phyloP scores from a whole-genome alignment of 164 flowering plant species.

The Houttuynia cordata region DNA sequence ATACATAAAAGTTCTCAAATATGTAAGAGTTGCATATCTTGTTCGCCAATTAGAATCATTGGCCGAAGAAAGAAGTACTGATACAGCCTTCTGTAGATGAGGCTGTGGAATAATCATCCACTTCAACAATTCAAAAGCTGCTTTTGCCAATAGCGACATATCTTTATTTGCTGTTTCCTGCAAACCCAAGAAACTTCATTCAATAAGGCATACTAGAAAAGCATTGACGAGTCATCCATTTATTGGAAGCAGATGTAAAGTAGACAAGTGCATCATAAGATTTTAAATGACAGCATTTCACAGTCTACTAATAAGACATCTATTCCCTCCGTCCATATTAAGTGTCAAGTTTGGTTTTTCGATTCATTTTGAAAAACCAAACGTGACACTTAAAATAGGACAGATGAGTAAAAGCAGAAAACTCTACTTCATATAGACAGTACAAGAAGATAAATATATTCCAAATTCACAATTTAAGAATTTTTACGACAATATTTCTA shows the following conservation, averaged over 20 bases:
- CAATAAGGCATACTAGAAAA: background rate
- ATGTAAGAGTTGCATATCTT: slow-evolving; percentile 88
- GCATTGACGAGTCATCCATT: background rate
- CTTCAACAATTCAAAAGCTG: slow-evolving; percentile 83
- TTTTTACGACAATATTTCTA: too few relatives aligned
- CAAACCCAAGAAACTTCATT: slow-evolving; percentile 9
- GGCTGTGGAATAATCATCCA: slow-evolving; percentile 72
- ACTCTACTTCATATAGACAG: too few relatives aligned
- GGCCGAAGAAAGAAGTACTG: slow-evolving; percentile 56
- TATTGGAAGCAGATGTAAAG: background rate
- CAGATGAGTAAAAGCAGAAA: too few relatives aligned
- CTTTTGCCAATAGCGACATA: slow-evolving; percentile 82
- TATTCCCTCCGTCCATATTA: too few relatives aligned
- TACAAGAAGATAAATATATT: too few relatives aligned
- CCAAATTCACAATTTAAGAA: too few relatives aligned
- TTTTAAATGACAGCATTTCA: background rate
- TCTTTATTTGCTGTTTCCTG: slow-evolving; percentile 96
- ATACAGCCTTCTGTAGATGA: slow-evolving; percentile 61
- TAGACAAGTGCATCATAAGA: background rate
- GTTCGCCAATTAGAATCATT: slow-evolving; percentile 86
- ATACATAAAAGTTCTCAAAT: slow-evolving; percentile 72
- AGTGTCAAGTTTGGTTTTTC: too few relatives aligned
- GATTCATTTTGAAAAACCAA: too few relatives aligned
- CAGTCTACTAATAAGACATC: too few relatives aligned
- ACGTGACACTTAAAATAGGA: too few relatives aligned